Evolutionary conservation across 441 rosid genomes (phyloP), one percentile per base, ranked within the genome.

Genomic region (Brassica hybrid): DNA sequence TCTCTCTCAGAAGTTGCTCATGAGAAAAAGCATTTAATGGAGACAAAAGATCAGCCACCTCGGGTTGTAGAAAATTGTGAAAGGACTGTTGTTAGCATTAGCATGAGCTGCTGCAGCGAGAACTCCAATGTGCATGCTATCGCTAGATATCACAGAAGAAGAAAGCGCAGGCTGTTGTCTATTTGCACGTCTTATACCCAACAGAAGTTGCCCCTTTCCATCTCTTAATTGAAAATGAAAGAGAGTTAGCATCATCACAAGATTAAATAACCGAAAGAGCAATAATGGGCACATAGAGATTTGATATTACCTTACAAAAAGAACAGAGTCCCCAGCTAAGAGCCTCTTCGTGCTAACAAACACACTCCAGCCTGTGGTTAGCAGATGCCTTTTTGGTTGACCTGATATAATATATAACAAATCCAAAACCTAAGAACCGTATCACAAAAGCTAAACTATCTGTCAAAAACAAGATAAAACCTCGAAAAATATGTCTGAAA

Each of bases 311-410:
- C 98, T 90, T 69, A 94, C 87, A 68, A 92, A 92, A 41, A 94
- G 87, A 79, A 94, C 98, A 17, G 98, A 91, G 81, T 94, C 98
- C 27, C 98, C 97, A 66, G 98, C 94, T 75, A 91, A 85, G 62
- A 94, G 98, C 75, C 97, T 88, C 80, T 94, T 94, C 10, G 91
- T 89, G 89, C 96, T 91, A 25, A 94, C 95, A 83, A 94, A 92
- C 17, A 94, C 91, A 75, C 98, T 94, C 98, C 98, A 94, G 30
- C 98, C 98, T 27, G 96, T 91, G 67, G 98, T 94, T 63, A 94
- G 88, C 80, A 94, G 76, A 72, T 94, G 98, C 65, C 98, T 85
- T 76, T 94, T 94, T 12, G 98, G 98, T 74, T 94, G 98, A 61
- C 98, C 98, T 94, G 88, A 58, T 63, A 79, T 66, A 63, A 21